Conservation (phyloP, 177 flowering plant genomes). For the Vitis hybrid region DNA sequence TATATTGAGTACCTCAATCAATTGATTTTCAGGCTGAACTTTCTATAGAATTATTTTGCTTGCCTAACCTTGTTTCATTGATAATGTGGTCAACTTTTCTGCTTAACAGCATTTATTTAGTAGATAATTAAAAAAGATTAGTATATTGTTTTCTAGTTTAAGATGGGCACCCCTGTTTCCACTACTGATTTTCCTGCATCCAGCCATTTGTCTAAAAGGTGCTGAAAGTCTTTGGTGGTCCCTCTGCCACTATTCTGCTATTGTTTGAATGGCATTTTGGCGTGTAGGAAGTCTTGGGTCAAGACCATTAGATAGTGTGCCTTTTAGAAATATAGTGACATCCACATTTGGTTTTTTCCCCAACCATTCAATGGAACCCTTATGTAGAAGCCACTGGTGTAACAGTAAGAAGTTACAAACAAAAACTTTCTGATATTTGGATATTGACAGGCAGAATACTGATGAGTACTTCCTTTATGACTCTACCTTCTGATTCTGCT, state of each 20-base stretch:
- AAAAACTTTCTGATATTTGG: too few species aligned
- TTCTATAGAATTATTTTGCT: conserved; percentile 5
- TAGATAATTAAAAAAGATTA: neutral
- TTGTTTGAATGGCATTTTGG: neutral
- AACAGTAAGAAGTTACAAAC: too few species aligned
- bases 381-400: neutral
- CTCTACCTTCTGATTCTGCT: neutral
- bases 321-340: neutral
- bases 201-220: neutral
- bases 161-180: conserved; percentile 8
- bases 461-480: too few species aligned
- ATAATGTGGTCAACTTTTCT: conserved; percentile 5
- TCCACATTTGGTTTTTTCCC: neutral
- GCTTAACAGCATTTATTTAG: neutral
- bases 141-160: neutral
- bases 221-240: neutral
- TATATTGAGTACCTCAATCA: neutral
- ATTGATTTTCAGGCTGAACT: neutral
- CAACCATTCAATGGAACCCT: neutral
- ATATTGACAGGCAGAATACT: too few species aligned
- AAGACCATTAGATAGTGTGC: neutral
- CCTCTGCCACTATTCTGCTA: conserved; percentile 6
- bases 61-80: neutral
- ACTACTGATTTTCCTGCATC: conserved; percentile 6
- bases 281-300: neutral